Conservation (phyloP, 75 land plant genomes). For the Adiantum capillusveneris region DNA sequence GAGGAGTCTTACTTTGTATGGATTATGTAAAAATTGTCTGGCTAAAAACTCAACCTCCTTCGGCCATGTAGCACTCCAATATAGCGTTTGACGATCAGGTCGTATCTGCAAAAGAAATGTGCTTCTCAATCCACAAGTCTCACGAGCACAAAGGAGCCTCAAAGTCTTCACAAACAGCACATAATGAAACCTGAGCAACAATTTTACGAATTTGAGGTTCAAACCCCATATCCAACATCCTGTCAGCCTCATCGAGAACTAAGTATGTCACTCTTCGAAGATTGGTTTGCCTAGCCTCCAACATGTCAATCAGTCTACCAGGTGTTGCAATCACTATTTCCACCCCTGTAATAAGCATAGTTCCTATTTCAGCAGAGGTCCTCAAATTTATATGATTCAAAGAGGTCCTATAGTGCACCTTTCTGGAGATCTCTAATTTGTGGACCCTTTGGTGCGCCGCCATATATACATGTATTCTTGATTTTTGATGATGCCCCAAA, state of each 20-base stretch:
- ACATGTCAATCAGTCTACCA: conserved; percentile 94
- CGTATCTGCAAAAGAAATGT: conserved; percentile 61
- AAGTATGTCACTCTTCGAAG: conserved; percentile 93
- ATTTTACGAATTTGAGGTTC: conserved; percentile 95
- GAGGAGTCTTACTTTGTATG: conserved; percentile 92
- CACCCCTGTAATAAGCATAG: conserved; percentile 50
- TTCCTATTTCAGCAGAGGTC: not conserved
- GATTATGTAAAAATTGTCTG: conserved; percentile 66
- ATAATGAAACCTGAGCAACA: conserved; percentile 68
- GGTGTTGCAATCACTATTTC: conserved; percentile 99
- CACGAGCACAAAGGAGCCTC: not conserved
- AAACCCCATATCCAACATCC: conserved; percentile 99
- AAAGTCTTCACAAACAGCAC: not conserved
- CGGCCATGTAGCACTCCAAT: conserved; percentile 99
- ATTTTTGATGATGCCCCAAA: conserved; percentile 95
- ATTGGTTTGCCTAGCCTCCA: conserved; percentile 88
- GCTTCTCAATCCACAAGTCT: not conserved
- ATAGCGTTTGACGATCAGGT: conserved; percentile 95
- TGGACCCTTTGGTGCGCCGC: conserved; percentile 99
- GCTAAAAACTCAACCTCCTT: conserved; percentile 96
- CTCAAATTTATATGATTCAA: not conserved
- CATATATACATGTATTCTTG: conserved; percentile 94
- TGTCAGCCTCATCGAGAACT: conserved; percentile 98
- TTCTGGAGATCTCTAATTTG: conserved; percentile 95
- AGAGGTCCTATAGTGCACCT: conserved; percentile 38